These are phyloP conservation scores for Sistotremastrum niveocremeum DNA, from an alignment of 768 basidiomycete genomes.

Conservation along the genomic window DNA sequence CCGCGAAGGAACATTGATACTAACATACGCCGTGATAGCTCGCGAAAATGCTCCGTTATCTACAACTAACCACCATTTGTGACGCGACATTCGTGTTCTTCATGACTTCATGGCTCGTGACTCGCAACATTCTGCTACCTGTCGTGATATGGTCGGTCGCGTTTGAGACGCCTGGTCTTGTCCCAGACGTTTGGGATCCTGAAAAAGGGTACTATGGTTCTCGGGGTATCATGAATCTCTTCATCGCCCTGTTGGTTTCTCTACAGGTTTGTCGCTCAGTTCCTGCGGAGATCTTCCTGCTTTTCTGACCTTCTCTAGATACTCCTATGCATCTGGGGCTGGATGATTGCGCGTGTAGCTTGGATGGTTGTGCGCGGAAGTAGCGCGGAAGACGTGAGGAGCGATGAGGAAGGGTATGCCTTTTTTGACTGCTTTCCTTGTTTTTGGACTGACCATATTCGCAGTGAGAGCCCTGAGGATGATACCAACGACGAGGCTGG, in stretches of 20 bases:
- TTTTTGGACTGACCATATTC: too few relatives aligned
- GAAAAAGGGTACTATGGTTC: conserved; percentile 44
- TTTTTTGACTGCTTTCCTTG: too few relatives aligned
- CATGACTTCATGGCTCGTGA: conserved; percentile 81
- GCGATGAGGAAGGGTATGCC: conserved; percentile 62
- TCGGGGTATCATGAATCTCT: conserved; percentile 28
- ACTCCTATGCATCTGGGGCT: conserved; percentile 76
- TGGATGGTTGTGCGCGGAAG: conserved; percentile 62
- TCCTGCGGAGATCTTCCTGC: conserved; percentile 3
- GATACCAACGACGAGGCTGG: too few relatives aligned
- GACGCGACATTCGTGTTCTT: conserved; percentile 72
- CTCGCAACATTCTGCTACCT: conserved; percentile 74
- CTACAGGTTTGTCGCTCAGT: conserved; percentile 41
- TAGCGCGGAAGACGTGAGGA: conserved; percentile 73
- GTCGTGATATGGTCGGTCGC: conserved; percentile 52
- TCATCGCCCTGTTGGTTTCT: conserved; percentile 39
- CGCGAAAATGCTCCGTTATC: conserved; percentile 90
- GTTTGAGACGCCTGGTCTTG: conserved; percentile 32
- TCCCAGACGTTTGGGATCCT: conserved; percentile 48
- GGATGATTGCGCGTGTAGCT: conserved; percentile 74
- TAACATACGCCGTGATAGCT: conserved; percentile 29
- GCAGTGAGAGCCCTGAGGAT: too few relatives aligned
- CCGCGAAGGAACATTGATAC: neutral
- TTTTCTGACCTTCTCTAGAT: conserved; percentile 24
- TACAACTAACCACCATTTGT: conserved; percentile 46